Base-by-base conservation (phyloP, 495 filamentous ascomycete genomes). In the Penicillium lividum region DNA sequence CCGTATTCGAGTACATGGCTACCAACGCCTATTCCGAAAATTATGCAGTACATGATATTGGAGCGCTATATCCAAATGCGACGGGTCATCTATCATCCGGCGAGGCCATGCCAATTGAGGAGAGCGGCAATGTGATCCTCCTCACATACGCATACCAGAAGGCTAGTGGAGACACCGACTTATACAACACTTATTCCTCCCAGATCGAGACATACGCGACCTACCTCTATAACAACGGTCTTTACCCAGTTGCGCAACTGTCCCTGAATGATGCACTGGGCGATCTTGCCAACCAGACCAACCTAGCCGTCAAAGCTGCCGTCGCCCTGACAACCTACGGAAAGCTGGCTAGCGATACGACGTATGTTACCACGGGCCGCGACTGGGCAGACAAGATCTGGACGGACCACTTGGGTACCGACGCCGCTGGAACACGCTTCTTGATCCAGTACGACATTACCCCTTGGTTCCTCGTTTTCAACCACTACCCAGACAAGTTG, bases 301-400 rank as follows among this genome's bases (percentile, higher is more conserved):
- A 76, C 53, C 70, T 84, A 0, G 80, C 77, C 10, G 76, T 84
- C 59, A 81, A 81, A 53, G 73, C 80, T 40, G 78, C 79, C 18
- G 67, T 82, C 7, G 80, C 71, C 4, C 63, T 84, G 8, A 72
- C 69, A n/a, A 68, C 71, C 15, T 75, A 68, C 43, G 73, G 78
- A 29, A 59, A 62, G 6, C 55, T 81, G 28, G 67, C 65, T 10
- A 61, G 61, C 22, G 58, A 73, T 15, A 52, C 51, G 5, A 71
- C 65, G 33, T 81, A 81, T 61, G 73, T 65, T 3, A 61, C 66
- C 5, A 57, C 56, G 3, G 79, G 69, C n/a, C 57, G 65, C 36
- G 51, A 60, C 4, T 73, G 68, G 53, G 78, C 73, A 0, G 62
- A 67, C n/a, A 63, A 63, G 10, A 65, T 82, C 28, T 81, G 77